phyloP scores from a whole-genome alignment of 805 yeast species.

The Pichia manshurica region DNA sequence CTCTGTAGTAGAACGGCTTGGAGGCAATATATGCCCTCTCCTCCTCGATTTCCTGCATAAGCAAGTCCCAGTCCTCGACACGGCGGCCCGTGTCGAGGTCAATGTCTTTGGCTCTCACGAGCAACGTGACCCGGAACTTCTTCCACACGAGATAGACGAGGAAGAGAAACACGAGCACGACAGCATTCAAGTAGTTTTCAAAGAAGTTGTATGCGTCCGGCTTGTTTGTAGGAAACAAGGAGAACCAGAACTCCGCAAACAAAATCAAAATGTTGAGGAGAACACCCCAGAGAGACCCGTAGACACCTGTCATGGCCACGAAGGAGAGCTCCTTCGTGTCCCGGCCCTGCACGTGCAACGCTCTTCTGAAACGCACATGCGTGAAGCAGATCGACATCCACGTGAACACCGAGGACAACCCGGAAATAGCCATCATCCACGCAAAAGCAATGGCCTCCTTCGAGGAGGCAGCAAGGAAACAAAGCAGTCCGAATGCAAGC shows the following conservation, averaged over 20 bases:
- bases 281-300: constrained; percentile 62
- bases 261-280: constrained; percentile 54
- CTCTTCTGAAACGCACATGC: constrained; percentile 67
- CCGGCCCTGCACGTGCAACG: constrained; percentile 61
- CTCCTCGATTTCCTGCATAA: constrained; percentile 52
- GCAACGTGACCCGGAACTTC: constrained; percentile 37
- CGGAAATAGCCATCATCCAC: constrained; percentile 76
- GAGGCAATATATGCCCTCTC: constrained; percentile 45
- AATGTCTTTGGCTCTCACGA: constrained; percentile 42
- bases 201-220: constrained; percentile 59
- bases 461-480: constrained; percentile 59
- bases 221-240: constrained; percentile 60
- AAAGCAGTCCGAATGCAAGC: constrained; percentile 49
- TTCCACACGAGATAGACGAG: constrained; percentile 32
- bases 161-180: constrained; percentile 52
- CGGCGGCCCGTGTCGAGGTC: constrained; percentile 63
- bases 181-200: constrained; percentile 57
- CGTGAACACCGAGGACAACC: constrained; percentile 69
- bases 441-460: constrained; percentile 53
- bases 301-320: constrained; percentile 60
- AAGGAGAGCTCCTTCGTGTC: constrained; percentile 61
- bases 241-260: constrained; percentile 77
- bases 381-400: constrained; percentile 72
- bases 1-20: constrained; percentile 43
- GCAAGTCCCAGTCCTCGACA: constrained; percentile 49